phyloP scores from a whole-genome alignment of 202 grass and related monocot genomes.

The Setaria viridis region DNA sequence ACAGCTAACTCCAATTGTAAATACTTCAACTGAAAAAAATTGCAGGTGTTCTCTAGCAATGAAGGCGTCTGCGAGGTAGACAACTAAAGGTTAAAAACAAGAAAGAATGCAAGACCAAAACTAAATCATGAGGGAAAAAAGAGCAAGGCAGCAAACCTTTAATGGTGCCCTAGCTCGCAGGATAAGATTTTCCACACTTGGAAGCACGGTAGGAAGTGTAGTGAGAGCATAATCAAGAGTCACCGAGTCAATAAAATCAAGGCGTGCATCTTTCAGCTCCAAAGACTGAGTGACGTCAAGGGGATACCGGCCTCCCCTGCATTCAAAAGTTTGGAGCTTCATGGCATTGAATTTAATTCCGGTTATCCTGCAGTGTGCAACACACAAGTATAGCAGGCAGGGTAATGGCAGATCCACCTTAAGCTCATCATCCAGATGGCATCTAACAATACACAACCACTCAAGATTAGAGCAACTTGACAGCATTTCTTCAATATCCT shows the following conservation, averaged over 20 bases:
- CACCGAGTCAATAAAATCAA: not conserved
- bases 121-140: not conserved
- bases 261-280: not conserved
- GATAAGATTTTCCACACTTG: not conserved
- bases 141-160: not conserved
- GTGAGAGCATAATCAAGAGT: not conserved
- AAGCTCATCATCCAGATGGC: not conserved
- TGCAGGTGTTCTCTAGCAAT: not conserved
- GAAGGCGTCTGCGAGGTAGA: not conserved
- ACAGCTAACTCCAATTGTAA: not conserved
- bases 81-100: not conserved
- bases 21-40: not conserved
- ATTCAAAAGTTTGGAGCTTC: slow-evolving; percentile 3
- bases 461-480: not conserved
- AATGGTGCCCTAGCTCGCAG: not conserved
- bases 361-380: not conserved
- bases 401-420: slow-evolving; percentile 1
- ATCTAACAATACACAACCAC: not conserved
- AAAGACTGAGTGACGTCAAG: not conserved
- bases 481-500: not conserved
- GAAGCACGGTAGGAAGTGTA: not conserved
- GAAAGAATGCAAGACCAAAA: not conserved
- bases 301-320: not conserved
- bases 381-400: not conserved
- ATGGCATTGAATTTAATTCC: not conserved